These are phyloP conservation scores for Xylaria multiplex DNA, from an alignment of 2,329 filamentous ascomycete species.

Conservation along the genomic window DNA sequence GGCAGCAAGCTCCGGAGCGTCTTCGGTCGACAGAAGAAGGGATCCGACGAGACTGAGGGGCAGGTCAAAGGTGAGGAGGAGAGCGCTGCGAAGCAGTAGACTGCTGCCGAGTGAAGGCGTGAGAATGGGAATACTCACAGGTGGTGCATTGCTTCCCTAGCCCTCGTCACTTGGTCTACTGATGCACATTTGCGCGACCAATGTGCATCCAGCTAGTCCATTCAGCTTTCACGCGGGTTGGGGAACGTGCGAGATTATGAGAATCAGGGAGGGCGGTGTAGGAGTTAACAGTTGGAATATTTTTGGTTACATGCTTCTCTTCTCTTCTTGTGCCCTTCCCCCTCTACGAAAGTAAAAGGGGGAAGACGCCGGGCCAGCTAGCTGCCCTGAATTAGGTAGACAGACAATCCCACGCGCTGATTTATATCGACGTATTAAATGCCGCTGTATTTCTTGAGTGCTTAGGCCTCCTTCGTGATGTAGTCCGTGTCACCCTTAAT, in stretches of 20 bases:
- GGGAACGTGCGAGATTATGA: not conserved
- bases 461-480: not conserved
- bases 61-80: constrained; percentile 16
- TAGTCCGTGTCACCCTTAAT: not conserved
- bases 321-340: constrained; percentile 5
- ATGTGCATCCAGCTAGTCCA: not conserved
- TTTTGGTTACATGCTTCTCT: constrained; percentile 1
- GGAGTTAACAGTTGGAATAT: not conserved
- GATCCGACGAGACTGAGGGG: not conserved
- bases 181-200: not conserved
- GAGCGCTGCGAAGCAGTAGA: constrained; percentile 11
- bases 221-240: no score
- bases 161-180: not conserved
- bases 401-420: constrained; percentile 13
- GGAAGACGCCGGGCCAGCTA: constrained; percentile 15
- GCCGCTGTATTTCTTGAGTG: no score
- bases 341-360: not conserved
- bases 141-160: not conserved
- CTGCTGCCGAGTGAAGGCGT: not conserved
- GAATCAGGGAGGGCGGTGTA: not conserved
- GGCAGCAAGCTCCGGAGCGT: constrained; percentile 22
- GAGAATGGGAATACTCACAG: no score
- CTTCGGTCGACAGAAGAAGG: constrained; percentile 23
- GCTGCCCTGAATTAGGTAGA: constrained; percentile 16
- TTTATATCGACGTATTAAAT: not conserved